Evolutionary conservation across 2,329 filamentous ascomycete genomes (phyloP).

Genomic region (Ambrosiella beaveri): DNA sequence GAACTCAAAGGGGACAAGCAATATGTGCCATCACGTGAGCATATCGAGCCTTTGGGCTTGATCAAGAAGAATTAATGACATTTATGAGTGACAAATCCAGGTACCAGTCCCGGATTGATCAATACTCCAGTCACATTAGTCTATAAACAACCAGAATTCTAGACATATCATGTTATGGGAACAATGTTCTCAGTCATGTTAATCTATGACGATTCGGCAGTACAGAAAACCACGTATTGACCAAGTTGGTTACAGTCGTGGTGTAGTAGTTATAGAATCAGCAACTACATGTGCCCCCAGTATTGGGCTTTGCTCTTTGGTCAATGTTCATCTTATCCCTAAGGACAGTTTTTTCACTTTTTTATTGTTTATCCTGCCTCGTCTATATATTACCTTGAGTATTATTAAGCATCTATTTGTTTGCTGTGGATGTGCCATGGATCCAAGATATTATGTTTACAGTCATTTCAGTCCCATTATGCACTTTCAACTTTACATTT

Average conservation of each 20-base stretch:
- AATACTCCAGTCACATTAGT: not conserved
- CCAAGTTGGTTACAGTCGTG: not conserved
- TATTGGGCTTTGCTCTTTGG: constrained; percentile 7
- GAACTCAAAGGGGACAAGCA: constrained; percentile 42
- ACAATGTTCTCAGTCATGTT: not conserved
- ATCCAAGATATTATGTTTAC: no score
- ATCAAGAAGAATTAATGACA: constrained; percentile 57
- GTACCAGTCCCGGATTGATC: not conserved
- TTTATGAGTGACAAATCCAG: not conserved
- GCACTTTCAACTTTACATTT: no score
- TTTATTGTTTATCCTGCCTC: not conserved
- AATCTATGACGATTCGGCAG: not conserved
- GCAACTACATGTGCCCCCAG: constrained; percentile 15
- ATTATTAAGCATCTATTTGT: no score
- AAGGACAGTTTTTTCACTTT: not conserved
- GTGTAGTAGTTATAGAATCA: constrained; percentile 12
- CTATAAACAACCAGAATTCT: not conserved
- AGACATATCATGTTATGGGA: not conserved
- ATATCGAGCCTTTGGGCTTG: constrained; percentile 76
- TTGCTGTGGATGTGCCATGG: no score
- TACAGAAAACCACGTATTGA: not conserved
- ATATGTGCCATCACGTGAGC: constrained; percentile 67
- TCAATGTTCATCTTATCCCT: constrained; percentile 13
- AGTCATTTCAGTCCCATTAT: no score
- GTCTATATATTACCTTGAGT: not conserved